Evolutionary conservation across 305 asterid genomes (phyloP).

Genomic region (Solanum hybrid): DNA sequence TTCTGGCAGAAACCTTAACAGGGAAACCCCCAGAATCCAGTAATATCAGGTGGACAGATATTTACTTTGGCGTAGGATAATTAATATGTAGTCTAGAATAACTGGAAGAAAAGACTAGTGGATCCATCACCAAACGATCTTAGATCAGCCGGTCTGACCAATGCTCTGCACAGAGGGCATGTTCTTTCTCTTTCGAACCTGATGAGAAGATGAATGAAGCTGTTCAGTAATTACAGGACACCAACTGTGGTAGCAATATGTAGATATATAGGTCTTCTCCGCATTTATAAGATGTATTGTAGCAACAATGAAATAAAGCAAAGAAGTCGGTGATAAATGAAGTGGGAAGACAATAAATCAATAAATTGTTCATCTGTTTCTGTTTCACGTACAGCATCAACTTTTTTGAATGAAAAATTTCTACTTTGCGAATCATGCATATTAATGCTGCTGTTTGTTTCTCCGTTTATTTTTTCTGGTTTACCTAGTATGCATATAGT

Average conservation of each 20-base stretch:
- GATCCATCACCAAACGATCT: conserved; percentile 39
- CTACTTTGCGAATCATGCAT: neutral
- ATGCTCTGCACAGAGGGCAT: conserved; percentile 38
- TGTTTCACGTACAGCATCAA: neutral
- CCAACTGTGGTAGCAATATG: neutral
- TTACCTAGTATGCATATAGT: neutral
- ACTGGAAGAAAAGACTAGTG: conserved; percentile 30
- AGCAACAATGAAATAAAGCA: neutral
- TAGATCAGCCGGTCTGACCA: conserved; percentile 37
- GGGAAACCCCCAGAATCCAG: neutral
- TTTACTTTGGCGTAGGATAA: neutral
- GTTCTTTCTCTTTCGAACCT: conserved; percentile 47
- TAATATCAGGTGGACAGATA: neutral
- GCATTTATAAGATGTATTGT: neutral
- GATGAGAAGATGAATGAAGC: neutral
- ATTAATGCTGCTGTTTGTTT: neutral
- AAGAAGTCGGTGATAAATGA: neutral
- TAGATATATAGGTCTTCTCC: neutral
- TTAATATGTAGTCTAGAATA: conserved; percentile 11
- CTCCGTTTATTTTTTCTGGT: neutral
- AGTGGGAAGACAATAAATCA: neutral
- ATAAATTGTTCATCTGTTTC: neutral
- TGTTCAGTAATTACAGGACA: neutral
- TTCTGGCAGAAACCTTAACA: neutral
- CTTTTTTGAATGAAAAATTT: neutral